Percentiles rank a stretch among this genome's conserved stretches.
phyloP scores from a whole-genome alignment of 495 filamentous ascomycete genomes.

The Daldinia bambusicola region DNA sequence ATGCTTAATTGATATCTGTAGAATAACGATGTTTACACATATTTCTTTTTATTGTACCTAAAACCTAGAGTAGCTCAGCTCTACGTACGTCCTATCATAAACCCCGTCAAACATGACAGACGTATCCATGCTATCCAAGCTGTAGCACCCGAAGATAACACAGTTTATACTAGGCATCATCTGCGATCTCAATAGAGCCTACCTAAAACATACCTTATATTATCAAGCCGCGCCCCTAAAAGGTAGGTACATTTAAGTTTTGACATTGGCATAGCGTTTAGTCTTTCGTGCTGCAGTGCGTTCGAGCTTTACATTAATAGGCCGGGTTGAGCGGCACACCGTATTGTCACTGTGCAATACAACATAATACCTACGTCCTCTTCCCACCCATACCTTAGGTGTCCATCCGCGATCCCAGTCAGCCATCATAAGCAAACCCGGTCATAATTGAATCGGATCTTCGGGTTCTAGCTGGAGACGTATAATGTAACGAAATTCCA shows the following conservation, averaged over 20 bases:
- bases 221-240: background rate
- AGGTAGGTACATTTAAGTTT: background rate
- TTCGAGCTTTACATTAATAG: background rate
- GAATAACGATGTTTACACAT: background rate
- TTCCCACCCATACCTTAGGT: background rate
- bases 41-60: background rate
- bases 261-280: background rate
- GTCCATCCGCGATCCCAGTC: background rate
- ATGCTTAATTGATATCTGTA: slow-evolving; percentile 14
- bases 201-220: background rate
- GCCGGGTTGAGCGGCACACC: background rate
- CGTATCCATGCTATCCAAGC: background rate
- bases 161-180: background rate
- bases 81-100: background rate
- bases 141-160: background rate
- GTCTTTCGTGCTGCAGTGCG: background rate
- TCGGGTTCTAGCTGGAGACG: background rate
- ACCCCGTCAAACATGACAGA: background rate
- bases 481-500: background rate
- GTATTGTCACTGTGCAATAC: slow-evolving; percentile 2
- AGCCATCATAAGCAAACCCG: background rate
- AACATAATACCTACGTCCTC: background rate
- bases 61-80: background rate
- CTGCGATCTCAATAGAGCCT: background rate
- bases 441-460: background rate